Conservation (phyloP, 495 filamentous ascomycete genomes). For the Xylaria longipes region DNA sequence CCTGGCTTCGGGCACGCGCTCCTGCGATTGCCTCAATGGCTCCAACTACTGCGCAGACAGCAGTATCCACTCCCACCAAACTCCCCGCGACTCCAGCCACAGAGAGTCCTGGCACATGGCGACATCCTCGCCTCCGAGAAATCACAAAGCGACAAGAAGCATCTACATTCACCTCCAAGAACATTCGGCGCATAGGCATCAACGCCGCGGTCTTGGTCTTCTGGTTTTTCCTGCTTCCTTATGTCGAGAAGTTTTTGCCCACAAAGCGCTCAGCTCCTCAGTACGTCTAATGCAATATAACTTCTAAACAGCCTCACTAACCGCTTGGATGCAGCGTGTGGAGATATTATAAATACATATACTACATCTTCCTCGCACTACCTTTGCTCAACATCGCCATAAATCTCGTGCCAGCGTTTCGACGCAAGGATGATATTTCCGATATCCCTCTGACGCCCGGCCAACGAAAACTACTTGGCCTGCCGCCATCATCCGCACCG, state of each 20-base stretch:
- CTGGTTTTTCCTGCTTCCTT: slow-evolving; percentile 43
- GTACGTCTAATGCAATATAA: slow-evolving; percentile 27
- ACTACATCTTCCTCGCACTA: slow-evolving; percentile 41
- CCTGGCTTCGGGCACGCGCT: background rate
- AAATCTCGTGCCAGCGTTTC: slow-evolving; percentile 72
- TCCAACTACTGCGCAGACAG: slow-evolving; percentile 24
- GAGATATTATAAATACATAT: slow-evolving; percentile 30
- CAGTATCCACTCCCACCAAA: slow-evolving; percentile 53
- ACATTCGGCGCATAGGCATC: slow-evolving; percentile 67
- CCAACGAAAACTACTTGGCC: slow-evolving; percentile 83
- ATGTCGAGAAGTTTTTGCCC: slow-evolving; percentile 35
- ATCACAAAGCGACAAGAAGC: slow-evolving; percentile 76
- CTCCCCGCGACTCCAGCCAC: slow-evolving; percentile 43
- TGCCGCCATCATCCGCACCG: slow-evolving; percentile 72
- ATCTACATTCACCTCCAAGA: slow-evolving; percentile 72
- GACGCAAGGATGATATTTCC: slow-evolving; percentile 73
- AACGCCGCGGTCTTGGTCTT: slow-evolving; percentile 63
- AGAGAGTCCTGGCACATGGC: slow-evolving; percentile 78
- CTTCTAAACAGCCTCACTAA: background rate
- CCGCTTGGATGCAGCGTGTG: slow-evolving; percentile 27
- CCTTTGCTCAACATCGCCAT: slow-evolving; percentile 69
- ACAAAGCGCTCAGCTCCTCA: slow-evolving; percentile 32
- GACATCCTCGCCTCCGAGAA: slow-evolving; percentile 80
- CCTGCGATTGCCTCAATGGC: slow-evolving; percentile 29
- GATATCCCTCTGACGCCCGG: slow-evolving; percentile 92